Evolutionary conservation across 139 green algal species (phyloP), one percentile per base, ranked within the genome.

Genomic region (Haematococcus lacustris): DNA sequence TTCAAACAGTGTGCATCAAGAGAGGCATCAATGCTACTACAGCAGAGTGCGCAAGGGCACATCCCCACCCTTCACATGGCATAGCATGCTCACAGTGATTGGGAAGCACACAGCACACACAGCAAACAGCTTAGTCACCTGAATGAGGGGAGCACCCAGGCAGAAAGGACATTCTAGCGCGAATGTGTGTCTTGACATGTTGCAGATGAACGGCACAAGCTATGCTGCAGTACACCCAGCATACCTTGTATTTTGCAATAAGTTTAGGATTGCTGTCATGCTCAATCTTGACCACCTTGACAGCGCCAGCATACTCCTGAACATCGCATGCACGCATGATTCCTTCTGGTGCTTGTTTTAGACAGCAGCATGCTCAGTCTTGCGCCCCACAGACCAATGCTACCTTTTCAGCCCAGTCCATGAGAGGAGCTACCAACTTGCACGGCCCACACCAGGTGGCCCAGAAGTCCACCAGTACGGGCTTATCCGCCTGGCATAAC

Each of bases 381-480:
- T 13, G 40, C 62, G 40, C 62, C 32, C 39, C 17, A 47, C 62
- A 68, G 30, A 68, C 33, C n/a, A n/a, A n/a, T n/a, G n/a, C n/a
- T 30, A 90, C 85, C 84, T 91, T 77, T 57, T 92, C 83, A 1
- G 79, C 76, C 85, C 79, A 85, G 35, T 84, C 82, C 88, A 95
- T 89, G 17, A 89, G 61, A 0, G 89, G 89, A 1, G 82, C 81
- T 28, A 97, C 88, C 2, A 98, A 87, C 79, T 93, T 96, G 89
- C 93, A 98, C 1, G 92, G 93, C 0, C 92, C 93, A 68, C 93
- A 98, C 94, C 94, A 81, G 1, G 35, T 38, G 80, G 66, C 94
- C 92, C 92, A 97, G 79, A 97, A 97, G 71, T 98, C 92, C 1
- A 97, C 89, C 21, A 98, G 76, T 5, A 97, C 93, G 1, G 93